These are phyloP conservation scores for Musa balbisiana DNA, from an alignment of 202 grass and related monocot genomes.

Conservation along the genomic window DNA sequence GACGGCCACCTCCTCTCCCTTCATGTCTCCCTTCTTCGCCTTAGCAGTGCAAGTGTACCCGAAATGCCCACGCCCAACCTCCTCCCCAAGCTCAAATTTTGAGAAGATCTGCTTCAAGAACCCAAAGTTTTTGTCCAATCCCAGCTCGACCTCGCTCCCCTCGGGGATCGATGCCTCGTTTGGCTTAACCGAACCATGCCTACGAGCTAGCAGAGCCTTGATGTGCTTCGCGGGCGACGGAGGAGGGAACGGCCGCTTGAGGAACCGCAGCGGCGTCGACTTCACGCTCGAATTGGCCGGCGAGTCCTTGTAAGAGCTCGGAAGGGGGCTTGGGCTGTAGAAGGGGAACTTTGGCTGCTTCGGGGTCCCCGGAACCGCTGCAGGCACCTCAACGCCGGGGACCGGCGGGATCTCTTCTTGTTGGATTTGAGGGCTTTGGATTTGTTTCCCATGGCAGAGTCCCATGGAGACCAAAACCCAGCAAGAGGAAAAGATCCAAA, in stretches of 20 bases:
- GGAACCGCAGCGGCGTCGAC: slow-evolving; percentile 32
- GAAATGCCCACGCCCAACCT: slow-evolving; percentile 78
- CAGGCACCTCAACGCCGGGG: slow-evolving; percentile 14
- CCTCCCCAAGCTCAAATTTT: slow-evolving; percentile 72
- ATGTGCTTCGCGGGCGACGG: slow-evolving; percentile 87
- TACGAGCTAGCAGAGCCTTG: slow-evolving; percentile 60
- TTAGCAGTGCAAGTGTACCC: slow-evolving; percentile 78
- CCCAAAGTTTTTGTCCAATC: slow-evolving; percentile 73
- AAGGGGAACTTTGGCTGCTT: slow-evolving; percentile 49
- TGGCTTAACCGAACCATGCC: slow-evolving; percentile 73
- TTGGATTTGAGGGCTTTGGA: slow-evolving; percentile 11
- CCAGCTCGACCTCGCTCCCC: slow-evolving; percentile 43
- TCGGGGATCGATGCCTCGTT: slow-evolving; percentile 74
- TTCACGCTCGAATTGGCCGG: slow-evolving; percentile 39
- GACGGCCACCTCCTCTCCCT: slow-evolving; percentile 79
- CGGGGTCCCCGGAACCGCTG: slow-evolving; percentile 31
- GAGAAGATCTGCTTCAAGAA: slow-evolving; percentile 68
- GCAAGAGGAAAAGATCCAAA: neutral
- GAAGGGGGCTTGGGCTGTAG: slow-evolving; percentile 60
- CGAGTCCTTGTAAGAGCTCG: slow-evolving; percentile 50
- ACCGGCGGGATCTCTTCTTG: slow-evolving; percentile 10
- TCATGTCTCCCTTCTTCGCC: slow-evolving; percentile 78
- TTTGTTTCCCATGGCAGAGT: slow-evolving; percentile 54
- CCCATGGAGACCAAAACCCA: slow-evolving; percentile 38
- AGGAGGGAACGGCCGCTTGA: slow-evolving; percentile 52